phyloP scores from a whole-genome alignment of 2,329 filamentous ascomycete genomes.

The Sporothrix inflata region DNA sequence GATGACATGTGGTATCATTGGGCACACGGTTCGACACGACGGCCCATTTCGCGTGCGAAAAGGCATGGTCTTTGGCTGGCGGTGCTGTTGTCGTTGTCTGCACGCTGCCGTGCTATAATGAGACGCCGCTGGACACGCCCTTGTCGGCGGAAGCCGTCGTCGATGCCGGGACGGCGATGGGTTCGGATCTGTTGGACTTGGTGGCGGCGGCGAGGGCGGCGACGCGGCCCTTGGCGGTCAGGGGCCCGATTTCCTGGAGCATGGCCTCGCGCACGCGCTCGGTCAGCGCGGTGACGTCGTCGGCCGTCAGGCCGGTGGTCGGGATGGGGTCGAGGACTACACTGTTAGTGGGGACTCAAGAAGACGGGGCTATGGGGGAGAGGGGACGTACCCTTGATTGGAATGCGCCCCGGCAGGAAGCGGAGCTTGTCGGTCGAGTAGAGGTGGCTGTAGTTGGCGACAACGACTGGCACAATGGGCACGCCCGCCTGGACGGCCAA shows the following conservation, averaged over 20 bases:
- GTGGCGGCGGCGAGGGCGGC: not conserved
- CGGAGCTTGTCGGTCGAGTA: constrained; percentile 65
- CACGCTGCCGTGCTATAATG: constrained; percentile 23
- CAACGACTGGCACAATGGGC: constrained; percentile 84
- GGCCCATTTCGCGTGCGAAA: not conserved
- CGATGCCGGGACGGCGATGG: constrained; percentile 5
- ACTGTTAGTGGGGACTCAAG: not conserved
- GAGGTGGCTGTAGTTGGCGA: constrained; percentile 77
- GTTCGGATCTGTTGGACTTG: not conserved
- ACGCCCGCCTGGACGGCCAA: constrained; percentile 92
- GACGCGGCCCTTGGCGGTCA: constrained; percentile 53
- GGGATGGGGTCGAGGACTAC: constrained; percentile 78
- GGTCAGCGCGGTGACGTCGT: constrained; percentile 77
- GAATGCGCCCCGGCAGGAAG: constrained; percentile 72
- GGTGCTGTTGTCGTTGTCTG: not conserved
- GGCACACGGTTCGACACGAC: too few relatives aligned
- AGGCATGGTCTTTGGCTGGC: not conserved
- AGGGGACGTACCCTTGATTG: constrained; percentile 66
- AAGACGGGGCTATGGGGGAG: constrained; percentile 2
- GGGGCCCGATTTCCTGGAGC: constrained; percentile 64
- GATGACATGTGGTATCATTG: too few relatives aligned
- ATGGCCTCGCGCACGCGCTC: constrained; percentile 72
- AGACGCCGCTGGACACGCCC: constrained; percentile 29
- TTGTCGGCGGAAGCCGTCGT: constrained; percentile 15
- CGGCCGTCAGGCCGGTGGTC: constrained; percentile 71